These are phyloP conservation scores for Populus ilicifolia DNA, from an alignment of 345 rosid species.

Conservation along the genomic window DNA sequence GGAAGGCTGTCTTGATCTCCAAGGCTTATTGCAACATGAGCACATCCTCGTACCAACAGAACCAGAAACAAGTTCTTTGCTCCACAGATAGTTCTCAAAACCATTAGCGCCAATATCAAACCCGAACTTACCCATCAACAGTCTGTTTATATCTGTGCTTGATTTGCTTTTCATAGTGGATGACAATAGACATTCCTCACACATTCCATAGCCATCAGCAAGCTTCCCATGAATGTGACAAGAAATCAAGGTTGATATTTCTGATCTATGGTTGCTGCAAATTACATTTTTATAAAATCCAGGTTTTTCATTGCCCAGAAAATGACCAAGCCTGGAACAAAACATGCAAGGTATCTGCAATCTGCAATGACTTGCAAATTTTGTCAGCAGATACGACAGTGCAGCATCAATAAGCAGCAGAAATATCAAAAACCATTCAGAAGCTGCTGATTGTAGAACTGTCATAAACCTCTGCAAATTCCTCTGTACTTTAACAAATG, in stretches of 20 bases:
- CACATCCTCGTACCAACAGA: slow-evolving; percentile 16
- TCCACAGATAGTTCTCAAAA: slow-evolving; percentile 11
- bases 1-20: slow-evolving; percentile 22
- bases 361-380: slow-evolving; percentile 14
- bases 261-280: slow-evolving; percentile 23
- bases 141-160: slow-evolving; percentile 10
- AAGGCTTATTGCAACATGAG: slow-evolving; percentile 24
- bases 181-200: slow-evolving; percentile 27
- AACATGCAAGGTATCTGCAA: slow-evolving; percentile 27
- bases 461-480: not conserved
- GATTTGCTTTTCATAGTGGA: not conserved
- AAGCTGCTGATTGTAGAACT: slow-evolving; percentile 20
- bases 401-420: slow-evolving; percentile 21
- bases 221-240: slow-evolving; percentile 26
- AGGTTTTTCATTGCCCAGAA: slow-evolving; percentile 16
- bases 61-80: not conserved
- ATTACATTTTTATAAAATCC: slow-evolving; percentile 14
- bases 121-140: slow-evolving; percentile 40
- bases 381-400: slow-evolving; percentile 19
- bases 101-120: slow-evolving; percentile 27
- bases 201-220: slow-evolving; percentile 23
- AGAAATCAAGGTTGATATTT: slow-evolving; percentile 21
- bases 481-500: not conserved
- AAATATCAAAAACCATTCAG: slow-evolving; percentile 23
- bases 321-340: slow-evolving; percentile 28